These are phyloP conservation scores for Boletus vermiculosoides DNA, from an alignment of 768 basidiomycete genomes.

Conservation along the genomic window DNA sequence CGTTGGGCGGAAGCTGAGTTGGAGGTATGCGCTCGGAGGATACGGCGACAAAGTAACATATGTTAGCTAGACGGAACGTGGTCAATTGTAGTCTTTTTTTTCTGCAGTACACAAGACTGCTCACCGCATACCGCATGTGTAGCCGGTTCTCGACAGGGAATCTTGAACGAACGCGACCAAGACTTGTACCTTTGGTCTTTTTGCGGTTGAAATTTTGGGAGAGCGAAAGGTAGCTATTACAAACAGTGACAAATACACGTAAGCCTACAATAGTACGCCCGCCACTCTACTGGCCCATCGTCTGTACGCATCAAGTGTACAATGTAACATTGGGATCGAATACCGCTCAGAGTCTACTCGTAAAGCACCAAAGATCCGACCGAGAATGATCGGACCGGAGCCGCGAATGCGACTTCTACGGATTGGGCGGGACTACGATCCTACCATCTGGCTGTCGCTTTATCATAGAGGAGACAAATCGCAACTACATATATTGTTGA, in stretches of 20 bases:
- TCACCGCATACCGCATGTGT: constrained; percentile 58
- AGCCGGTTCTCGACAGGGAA: constrained; percentile 28
- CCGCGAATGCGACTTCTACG: too few species aligned
- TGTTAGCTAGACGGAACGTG: constrained; percentile 50
- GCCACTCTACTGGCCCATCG: too few species aligned
- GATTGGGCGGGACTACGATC: too few species aligned
- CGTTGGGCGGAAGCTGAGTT: constrained; percentile 27
- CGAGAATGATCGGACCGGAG: too few species aligned
- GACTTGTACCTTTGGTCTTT: background rate
- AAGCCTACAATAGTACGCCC: too few species aligned
- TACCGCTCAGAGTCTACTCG: too few species aligned
- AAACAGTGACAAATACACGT: constrained; percentile 27
- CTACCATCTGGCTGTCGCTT: too few species aligned
- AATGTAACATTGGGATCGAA: too few species aligned
- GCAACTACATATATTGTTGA: too few species aligned
- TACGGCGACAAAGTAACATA: constrained; percentile 74
- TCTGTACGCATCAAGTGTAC: too few species aligned
- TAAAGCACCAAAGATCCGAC: too few species aligned
- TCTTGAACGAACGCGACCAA: constrained; percentile 29
- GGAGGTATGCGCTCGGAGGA: constrained; percentile 46
- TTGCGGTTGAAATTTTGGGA: constrained; percentile 29
- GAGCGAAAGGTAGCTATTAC: background rate
- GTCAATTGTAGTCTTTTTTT: background rate
- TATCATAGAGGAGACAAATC: too few species aligned
- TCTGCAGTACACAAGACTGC: constrained; percentile 13